Conservation (phyloP, 441 rosid species). For the Pelargonium australe region DNA sequence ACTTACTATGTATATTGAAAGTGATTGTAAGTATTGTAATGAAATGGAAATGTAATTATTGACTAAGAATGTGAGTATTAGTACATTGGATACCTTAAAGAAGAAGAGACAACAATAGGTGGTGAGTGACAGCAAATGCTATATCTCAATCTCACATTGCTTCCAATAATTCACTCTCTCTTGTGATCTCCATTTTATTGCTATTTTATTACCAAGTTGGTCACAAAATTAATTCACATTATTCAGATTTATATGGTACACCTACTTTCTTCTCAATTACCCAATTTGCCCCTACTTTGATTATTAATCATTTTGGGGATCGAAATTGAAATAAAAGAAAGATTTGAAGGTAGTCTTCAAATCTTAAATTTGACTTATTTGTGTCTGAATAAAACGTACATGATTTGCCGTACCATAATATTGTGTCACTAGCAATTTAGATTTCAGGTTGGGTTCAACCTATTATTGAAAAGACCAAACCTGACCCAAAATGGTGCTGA, state of each 20-base stretch:
- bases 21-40: too few species aligned
- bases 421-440: too few species aligned
- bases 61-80: too few species aligned
- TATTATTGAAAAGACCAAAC: too few species aligned
- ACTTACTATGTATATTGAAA: neutral
- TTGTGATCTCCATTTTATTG: neutral
- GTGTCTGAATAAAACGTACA: too few species aligned
- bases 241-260: neutral
- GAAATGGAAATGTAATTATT: too few species aligned
- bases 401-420: too few species aligned
- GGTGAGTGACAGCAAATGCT: slow-evolving; percentile 1
- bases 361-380: too few species aligned
- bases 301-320: neutral
- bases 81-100: neutral
- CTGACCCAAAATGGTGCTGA: too few species aligned
- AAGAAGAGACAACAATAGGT: neutral
- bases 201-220: neutral
- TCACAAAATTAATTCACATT: neutral
- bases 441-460: too few species aligned
- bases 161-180: neutral
- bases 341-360: too few species aligned
- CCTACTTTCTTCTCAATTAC: neutral
- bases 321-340: too few species aligned
- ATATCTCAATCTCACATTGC: neutral
- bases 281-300: neutral